A percentile compares a stretch with the other conserved stretches of the same genome.
These are phyloP conservation scores for Nepenthes gracilis DNA, from an alignment of 148 eudicot species.

Conservation along the genomic window DNA sequence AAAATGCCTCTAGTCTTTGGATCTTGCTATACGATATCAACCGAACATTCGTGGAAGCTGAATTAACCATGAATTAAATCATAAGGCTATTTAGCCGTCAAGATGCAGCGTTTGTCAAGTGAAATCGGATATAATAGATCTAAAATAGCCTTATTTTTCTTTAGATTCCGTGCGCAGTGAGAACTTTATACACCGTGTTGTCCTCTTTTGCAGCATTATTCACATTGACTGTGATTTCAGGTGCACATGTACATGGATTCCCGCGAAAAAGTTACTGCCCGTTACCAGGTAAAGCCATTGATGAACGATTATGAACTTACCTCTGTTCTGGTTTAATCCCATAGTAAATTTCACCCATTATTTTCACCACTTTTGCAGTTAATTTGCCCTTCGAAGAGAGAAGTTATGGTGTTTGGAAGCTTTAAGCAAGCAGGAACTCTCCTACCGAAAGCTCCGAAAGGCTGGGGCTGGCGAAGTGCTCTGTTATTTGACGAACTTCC, in stretches of 20 bases:
- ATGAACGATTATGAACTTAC: background rate
- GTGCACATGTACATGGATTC: constrained; percentile 83
- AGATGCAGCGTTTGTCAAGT: background rate
- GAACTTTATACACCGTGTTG: no score
- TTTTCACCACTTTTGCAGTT: constrained; percentile 24
- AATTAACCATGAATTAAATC: no score
- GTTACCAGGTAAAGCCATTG: constrained; percentile 59
- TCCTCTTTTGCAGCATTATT: no score
- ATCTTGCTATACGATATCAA: no score
- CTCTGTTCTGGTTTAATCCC: no score
- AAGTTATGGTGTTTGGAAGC: constrained; percentile 96
- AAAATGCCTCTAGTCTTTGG: no score
- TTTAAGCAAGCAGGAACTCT: constrained; percentile 92
- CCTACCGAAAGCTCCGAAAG: constrained; percentile 96
- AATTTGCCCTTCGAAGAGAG: constrained; percentile 95
- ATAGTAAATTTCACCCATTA: no score
- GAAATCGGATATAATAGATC: no score
- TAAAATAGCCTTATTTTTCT: no score
- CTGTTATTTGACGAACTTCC: constrained; percentile 84
- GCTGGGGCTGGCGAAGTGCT: constrained; percentile 99
- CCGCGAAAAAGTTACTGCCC: constrained; percentile 95
- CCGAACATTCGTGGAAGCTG: no score
- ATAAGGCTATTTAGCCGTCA: background rate
- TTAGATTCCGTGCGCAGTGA: no score
- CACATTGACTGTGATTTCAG: constrained; percentile 18